A percentile compares a stretch with the other conserved stretches of the same genome.
Evolutionary conservation across 129 eudicot genomes (phyloP).

Genomic region (Tagetes patula): DNA sequence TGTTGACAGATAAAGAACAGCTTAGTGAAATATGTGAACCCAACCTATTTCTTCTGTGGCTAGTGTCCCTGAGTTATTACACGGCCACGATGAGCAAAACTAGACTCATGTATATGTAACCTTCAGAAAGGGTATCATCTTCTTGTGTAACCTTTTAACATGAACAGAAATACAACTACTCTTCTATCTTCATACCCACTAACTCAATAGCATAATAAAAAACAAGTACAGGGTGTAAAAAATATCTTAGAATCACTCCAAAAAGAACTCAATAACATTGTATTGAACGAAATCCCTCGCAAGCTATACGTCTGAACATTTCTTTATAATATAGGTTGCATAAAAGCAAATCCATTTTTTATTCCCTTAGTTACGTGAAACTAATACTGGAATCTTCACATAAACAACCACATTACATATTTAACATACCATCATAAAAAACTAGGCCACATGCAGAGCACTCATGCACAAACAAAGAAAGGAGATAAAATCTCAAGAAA

Average conservation of each 20-base stretch:
- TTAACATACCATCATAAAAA: constrained; percentile 20
- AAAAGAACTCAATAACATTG: neutral
- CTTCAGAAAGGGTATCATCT: neutral
- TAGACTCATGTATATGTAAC: neutral
- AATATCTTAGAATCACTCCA: neutral
- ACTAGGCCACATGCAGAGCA: constrained; percentile 29
- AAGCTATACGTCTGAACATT: neutral
- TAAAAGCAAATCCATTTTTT: neutral
- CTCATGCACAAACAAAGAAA: constrained; percentile 22
- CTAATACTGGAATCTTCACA: neutral
- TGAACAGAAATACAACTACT: neutral
- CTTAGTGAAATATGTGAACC: neutral
- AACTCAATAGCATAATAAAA: neutral
- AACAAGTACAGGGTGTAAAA: neutral
- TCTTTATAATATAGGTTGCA: too few species aligned
- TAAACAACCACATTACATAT: constrained; percentile 25
- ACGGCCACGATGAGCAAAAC: too few species aligned
- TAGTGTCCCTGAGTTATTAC: too few species aligned
- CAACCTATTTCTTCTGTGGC: neutral
- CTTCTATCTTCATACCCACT: neutral
- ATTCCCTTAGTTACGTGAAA: neutral
- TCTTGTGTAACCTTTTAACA: neutral
- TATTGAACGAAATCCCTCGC: neutral
- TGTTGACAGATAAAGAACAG: neutral
- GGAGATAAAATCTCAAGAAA: neutral